Evolutionary conservation across 75 land plant species (phyloP), one percentile per base, ranked within the genome.

Genomic region (Cunninghamia lanceolata): DNA sequence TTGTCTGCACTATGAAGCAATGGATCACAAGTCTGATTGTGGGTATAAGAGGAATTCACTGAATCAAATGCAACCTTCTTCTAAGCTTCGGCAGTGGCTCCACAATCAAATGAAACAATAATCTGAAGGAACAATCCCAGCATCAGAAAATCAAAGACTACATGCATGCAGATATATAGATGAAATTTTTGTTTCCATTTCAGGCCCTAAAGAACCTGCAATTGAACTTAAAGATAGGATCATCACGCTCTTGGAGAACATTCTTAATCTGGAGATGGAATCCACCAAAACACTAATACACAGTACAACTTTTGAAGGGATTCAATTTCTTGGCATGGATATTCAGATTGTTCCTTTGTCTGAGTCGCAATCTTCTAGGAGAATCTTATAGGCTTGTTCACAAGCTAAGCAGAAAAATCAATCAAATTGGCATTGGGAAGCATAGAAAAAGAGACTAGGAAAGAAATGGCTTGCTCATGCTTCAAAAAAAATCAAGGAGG

Each of bases 381-480:
- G 77, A 79, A 47, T 76, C 89, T 38, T n/a, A 88, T 32, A 88
- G 89, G 86, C 84, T 91, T 36, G 91, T 94, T 43, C 93, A 93
- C 86, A 94, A 91, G 88, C 87, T 94, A 63, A 94, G 86, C 78
- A 92, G 91, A 15, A 94, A 94, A 83, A 70, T 94, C 3, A n/a
- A 82, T 35, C 63, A 89, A 87, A 93, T 70, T 88, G 89, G 82
- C 80, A 88, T 66, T 94, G 94, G 94, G 88, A 94, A 84, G 87
- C 85, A 38, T 86, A 87, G 82, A 89, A 85, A 5, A 39, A 76
- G 68, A 87, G 93, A n/a, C n/a, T n/a, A n/a, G n/a, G n/a, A n/a
- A n/a, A n/a, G n/a, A n/a, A n/a, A n/a, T n/a, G n/a, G n/a, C 80
- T 94, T 45, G 95, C 89, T 71, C 89, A 91, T 90, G 91, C 92